Evolutionary conservation across 805 yeast genomes (phyloP).

Genomic region (Cyberlindnera japonica): DNA sequence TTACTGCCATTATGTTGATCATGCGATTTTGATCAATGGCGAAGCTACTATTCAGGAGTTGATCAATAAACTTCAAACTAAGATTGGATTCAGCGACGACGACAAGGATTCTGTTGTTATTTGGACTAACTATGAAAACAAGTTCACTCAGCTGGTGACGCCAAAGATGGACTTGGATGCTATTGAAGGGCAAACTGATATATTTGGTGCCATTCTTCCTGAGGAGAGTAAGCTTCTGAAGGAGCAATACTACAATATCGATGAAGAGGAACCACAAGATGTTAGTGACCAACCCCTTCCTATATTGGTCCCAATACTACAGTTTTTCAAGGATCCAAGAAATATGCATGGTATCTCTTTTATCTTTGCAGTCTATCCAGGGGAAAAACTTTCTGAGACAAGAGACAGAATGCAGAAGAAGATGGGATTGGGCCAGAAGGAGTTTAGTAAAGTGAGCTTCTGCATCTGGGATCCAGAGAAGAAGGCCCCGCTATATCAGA

Average conservation of each 20-base stretch:
- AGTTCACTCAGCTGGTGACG: slow-evolving; percentile 34
- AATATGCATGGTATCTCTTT: slow-evolving; percentile 83
- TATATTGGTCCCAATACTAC: slow-evolving; percentile 62
- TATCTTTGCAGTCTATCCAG: slow-evolving; percentile 63
- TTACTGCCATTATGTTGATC: slow-evolving; percentile 62
- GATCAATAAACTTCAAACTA: slow-evolving; percentile 51
- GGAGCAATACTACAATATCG: slow-evolving; percentile 22
- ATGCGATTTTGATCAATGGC: slow-evolving; percentile 67
- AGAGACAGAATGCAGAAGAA: slow-evolving; percentile 61
- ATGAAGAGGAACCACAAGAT: slow-evolving; percentile 13
- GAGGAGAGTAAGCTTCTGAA: slow-evolving; percentile 24
- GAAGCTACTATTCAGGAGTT: slow-evolving; percentile 53
- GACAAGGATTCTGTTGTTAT: slow-evolving; percentile 45
- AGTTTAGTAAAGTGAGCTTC: slow-evolving; percentile 71
- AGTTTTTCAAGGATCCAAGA: slow-evolving; percentile 67
- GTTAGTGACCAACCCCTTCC: slow-evolving; percentile 22
- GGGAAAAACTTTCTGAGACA: slow-evolving; percentile 62
- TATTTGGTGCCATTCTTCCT: slow-evolving; percentile 48
- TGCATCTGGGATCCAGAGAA: slow-evolving; percentile 31
- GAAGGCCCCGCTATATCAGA: slow-evolving; percentile 36
- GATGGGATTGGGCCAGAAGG: slow-evolving; percentile 74
- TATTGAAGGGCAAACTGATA: slow-evolving; percentile 33
- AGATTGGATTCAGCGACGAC: slow-evolving; percentile 47
- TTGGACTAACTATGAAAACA: slow-evolving; percentile 47
- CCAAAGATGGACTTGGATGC: slow-evolving; percentile 36